Percentiles rank a stretch among this genome's conserved stretches.
phyloP scores from a whole-genome alignment of 768 basidiomycete species.

The Leccinellum rugosiceps region DNA sequence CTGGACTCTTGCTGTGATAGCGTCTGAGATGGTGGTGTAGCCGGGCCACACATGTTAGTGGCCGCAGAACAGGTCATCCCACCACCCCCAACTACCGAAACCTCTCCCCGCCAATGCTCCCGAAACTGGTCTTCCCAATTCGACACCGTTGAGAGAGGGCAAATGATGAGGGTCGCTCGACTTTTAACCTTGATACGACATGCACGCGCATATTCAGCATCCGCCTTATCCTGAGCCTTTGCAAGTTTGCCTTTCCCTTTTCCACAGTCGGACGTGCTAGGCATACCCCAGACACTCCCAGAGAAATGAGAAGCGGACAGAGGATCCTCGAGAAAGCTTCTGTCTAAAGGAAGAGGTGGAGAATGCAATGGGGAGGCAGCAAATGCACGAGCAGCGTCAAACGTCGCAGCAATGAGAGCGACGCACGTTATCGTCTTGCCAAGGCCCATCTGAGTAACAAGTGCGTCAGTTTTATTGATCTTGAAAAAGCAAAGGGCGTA shows the following conservation, averaged over 20 bases:
- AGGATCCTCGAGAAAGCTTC: slow-evolving; percentile 25
- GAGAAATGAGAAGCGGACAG: slow-evolving; percentile 60
- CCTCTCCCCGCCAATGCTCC: slow-evolving; percentile 93
- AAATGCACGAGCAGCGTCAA: slow-evolving; percentile 65
- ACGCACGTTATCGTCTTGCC: slow-evolving; percentile 97
- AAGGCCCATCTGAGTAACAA: slow-evolving; percentile 78
- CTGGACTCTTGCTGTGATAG: slow-evolving; percentile 27
- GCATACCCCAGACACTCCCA: slow-evolving; percentile 86
- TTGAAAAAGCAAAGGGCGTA: slow-evolving; percentile 40
- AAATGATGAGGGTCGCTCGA: slow-evolving; percentile 92
- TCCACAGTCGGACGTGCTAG: slow-evolving; percentile 39
- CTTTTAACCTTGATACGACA: slow-evolving; percentile 80
- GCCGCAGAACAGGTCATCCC: slow-evolving; percentile 34
- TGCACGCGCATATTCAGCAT: slow-evolving; percentile 64
- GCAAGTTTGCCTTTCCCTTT: slow-evolving; percentile 68
- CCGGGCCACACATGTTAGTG: slow-evolving; percentile 33
- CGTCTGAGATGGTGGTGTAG: slow-evolving; percentile 36
- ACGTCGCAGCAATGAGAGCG: slow-evolving; percentile 86
- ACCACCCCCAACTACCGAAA: slow-evolving; percentile 79
- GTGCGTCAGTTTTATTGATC: slow-evolving; percentile 5
- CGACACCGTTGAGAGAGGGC: slow-evolving; percentile 92
- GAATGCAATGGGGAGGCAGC: slow-evolving; percentile 51
- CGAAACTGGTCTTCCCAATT: slow-evolving; percentile 99
- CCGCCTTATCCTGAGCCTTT: slow-evolving; percentile 65
- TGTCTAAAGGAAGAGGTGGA: slow-evolving; percentile 42